Conservation (phyloP, 139 green algal species). For the Volvox africanus region DNA sequence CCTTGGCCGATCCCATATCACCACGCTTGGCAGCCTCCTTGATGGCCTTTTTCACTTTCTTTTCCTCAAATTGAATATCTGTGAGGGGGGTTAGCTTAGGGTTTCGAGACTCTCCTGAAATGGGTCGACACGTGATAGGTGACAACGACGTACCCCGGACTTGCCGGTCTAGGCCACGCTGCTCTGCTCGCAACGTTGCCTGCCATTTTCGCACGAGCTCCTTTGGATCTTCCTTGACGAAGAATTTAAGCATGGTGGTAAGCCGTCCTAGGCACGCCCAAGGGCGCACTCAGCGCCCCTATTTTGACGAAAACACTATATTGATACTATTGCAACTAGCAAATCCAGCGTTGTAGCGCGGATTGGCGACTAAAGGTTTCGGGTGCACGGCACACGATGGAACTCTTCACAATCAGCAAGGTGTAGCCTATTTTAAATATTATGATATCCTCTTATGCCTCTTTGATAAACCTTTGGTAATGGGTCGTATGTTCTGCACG, state of each 20-base stretch:
- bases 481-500: no score
- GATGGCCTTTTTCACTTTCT: slow-evolving; percentile 82
- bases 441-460: no score
- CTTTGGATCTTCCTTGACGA: slow-evolving; percentile 55
- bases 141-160: slow-evolving; percentile 53
- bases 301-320: not conserved
- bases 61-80: slow-evolving; percentile 87
- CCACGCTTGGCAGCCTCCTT: slow-evolving; percentile 85
- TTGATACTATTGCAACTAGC: no score
- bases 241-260: slow-evolving; percentile 19
- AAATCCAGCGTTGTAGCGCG: no score
- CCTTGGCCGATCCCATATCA: slow-evolving; percentile 80
- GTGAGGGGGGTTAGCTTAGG: not conserved
- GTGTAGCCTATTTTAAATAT: no score
- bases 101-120: not conserved
- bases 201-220: slow-evolving; percentile 76
- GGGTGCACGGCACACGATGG: no score
- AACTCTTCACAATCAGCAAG: no score
- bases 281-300: not conserved
- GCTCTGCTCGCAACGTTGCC: slow-evolving; percentile 58
- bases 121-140: not conserved
- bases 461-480: no score
- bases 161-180: slow-evolving; percentile 66
- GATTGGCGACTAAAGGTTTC: no score
- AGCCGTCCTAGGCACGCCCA: not conserved